phyloP scores from a whole-genome alignment of 2,329 filamentous ascomycete genomes.

The Aspergillus bombycis region DNA sequence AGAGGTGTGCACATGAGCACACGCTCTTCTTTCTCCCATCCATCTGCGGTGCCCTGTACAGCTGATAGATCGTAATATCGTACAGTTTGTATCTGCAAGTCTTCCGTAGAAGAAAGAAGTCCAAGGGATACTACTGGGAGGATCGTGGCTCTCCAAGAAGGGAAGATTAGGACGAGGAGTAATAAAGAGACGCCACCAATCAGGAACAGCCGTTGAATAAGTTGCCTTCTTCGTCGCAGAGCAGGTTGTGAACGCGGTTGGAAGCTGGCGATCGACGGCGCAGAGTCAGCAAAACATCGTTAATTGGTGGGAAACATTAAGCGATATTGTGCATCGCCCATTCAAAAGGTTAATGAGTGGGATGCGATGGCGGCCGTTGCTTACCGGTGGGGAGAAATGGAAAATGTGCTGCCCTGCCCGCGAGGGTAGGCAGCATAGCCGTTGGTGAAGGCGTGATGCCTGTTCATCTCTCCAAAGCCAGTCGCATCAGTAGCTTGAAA shows the following conservation, averaged over 20 bases:
- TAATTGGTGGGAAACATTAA: neutral
- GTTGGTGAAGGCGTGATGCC: conserved; percentile 83
- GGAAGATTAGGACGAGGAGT: conserved; percentile 71
- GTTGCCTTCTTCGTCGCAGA: conserved; percentile 71
- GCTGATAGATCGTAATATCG: conserved; percentile 95
- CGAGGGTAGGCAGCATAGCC: conserved; percentile 72
- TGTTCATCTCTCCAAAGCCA: conserved; percentile 70
- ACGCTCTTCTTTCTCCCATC: conserved; percentile 95
- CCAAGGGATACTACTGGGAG: conserved; percentile 69
- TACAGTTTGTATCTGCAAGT: conserved; percentile 86
- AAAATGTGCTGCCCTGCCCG: conserved; percentile 71
- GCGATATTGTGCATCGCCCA: neutral
- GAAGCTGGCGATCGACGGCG: conserved; percentile 60
- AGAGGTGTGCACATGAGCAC: conserved; percentile 94
- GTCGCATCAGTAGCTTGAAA: conserved; percentile 35
- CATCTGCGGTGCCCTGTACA: conserved; percentile 85
- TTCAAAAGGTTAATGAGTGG: neutral
- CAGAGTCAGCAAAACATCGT: neutral
- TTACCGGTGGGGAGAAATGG: conserved; percentile 87
- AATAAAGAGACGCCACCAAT: conserved; percentile 60
- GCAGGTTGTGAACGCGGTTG: conserved; percentile 79
- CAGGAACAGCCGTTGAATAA: conserved; percentile 69
- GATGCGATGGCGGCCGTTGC: conserved; percentile 26
- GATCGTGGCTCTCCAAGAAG: conserved; percentile 69
- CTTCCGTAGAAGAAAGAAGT: conserved; percentile 66